phyloP scores from a whole-genome alignment of 208 protist species.

The Acanthamoeba lenticulata region DNA sequence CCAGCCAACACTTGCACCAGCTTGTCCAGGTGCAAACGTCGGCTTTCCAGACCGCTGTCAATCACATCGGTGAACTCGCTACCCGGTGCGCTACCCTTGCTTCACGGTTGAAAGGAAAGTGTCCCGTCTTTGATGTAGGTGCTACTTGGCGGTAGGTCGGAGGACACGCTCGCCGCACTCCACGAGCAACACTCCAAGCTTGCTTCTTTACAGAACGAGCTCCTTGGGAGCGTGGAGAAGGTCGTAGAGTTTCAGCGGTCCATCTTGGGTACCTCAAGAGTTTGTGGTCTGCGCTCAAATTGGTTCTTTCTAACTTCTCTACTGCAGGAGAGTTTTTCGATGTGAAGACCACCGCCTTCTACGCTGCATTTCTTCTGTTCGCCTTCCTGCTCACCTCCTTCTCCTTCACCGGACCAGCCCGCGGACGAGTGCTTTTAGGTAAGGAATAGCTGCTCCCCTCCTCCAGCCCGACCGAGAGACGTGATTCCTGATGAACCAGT shows the following conservation, averaged over 20 bases:
- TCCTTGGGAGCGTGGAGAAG: not conserved
- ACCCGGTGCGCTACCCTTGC: not conserved
- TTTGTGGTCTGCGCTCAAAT: too few relatives aligned
- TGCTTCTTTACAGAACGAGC: not conserved
- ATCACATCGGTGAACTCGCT: constrained; percentile 38
- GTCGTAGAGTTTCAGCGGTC: constrained; percentile 7
- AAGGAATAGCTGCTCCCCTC: not conserved
- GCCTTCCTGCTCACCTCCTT: not conserved
- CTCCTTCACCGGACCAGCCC: not conserved
- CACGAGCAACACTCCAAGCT: not conserved
- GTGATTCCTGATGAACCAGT: not conserved
- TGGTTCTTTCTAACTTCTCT: too few relatives aligned
- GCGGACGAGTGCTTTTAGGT: not conserved
- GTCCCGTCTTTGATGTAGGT: too few relatives aligned
- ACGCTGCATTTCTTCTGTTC: not conserved
- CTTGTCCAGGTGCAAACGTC: constrained; percentile 1
- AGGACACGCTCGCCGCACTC: not conserved
- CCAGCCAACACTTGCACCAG: constrained; percentile 18
- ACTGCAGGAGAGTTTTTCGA: constrained; percentile 14
- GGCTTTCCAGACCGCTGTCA: not conserved
- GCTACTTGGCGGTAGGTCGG: not conserved
- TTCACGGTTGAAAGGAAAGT: not conserved
- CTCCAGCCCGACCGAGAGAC: not conserved
- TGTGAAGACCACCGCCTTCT: not conserved
- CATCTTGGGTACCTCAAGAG: not conserved